These are phyloP conservation scores for Calonectria pteridis DNA, from an alignment of 2,329 filamentous ascomycete genomes.

Conservation along the genomic window DNA sequence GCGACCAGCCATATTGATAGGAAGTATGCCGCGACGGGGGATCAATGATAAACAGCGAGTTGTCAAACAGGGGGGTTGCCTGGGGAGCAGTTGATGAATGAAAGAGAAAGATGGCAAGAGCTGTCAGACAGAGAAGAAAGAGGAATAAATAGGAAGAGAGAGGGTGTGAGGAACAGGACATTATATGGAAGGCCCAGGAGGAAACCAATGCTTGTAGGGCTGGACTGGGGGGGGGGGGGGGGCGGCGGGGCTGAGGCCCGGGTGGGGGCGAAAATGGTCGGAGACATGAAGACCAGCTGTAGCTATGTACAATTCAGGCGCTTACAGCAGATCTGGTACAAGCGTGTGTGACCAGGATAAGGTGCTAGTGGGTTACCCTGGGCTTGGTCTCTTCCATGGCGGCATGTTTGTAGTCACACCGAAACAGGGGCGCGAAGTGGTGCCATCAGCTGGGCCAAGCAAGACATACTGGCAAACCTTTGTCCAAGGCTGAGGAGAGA, in stretches of 20 bases:
- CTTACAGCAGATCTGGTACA: not conserved
- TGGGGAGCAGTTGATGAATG: not conserved
- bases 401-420: not conserved
- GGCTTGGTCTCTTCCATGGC: not conserved
- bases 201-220: conserved; percentile 37
- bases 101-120: conserved; percentile 6
- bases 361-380: not conserved
- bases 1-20: conserved; percentile 52
- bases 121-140: not conserved
- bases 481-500: not conserved
- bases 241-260: conserved; percentile 35
- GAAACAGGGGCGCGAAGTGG: not conserved
- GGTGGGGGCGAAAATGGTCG: conserved; percentile 32
- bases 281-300: not conserved
- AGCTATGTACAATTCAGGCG: conserved; percentile 5
- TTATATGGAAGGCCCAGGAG: conserved; percentile 17
- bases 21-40: not conserved
- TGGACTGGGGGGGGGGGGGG: conserved; percentile 30
- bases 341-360: not conserved
- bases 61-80: not conserved
- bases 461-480: not conserved
- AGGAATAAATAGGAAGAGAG: conserved; percentile 13
- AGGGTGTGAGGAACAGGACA: conserved; percentile 7
- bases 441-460: not conserved
- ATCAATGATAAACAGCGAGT: not conserved